phyloP scores from a whole-genome alignment of 805 yeast genomes.

The Sungouiozyma ichnusensis region DNA sequence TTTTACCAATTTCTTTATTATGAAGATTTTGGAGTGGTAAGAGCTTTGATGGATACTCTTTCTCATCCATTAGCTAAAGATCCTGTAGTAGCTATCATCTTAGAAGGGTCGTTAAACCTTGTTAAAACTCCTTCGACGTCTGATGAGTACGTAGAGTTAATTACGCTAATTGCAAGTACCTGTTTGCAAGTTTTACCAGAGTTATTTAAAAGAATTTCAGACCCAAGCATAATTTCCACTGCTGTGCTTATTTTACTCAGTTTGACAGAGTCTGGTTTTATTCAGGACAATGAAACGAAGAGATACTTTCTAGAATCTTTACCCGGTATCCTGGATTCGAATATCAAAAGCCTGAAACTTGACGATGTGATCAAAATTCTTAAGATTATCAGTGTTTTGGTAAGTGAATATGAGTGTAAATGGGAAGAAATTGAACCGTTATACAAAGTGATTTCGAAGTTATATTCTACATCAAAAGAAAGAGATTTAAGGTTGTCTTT shows the following conservation, averaged over 20 bases:
- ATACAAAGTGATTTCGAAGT: slow-evolving; percentile 42
- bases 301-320: slow-evolving; percentile 45
- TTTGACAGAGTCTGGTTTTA: slow-evolving; percentile 47
- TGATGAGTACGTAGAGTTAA: slow-evolving; percentile 38
- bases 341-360: slow-evolving; percentile 39
- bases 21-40: slow-evolving; percentile 45
- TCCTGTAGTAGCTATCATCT: slow-evolving; percentile 44
- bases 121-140: slow-evolving; percentile 33
- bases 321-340: slow-evolving; percentile 49
- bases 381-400: slow-evolving; percentile 43
- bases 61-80: slow-evolving; percentile 52
- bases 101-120: slow-evolving; percentile 44
- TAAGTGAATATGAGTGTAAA: slow-evolving; percentile 42
- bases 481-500: slow-evolving; percentile 52
- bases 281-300: slow-evolving; percentile 45
- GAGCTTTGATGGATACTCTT: slow-evolving; percentile 46
- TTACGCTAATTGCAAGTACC: slow-evolving; percentile 48
- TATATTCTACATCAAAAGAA: slow-evolving; percentile 51
- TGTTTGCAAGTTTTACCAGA: slow-evolving; percentile 43
- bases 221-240: slow-evolving; percentile 38
- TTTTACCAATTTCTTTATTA: slow-evolving; percentile 42
- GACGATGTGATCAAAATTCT: slow-evolving; percentile 48
- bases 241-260: slow-evolving; percentile 42
- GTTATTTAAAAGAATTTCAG: slow-evolving; percentile 32
- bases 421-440: slow-evolving; percentile 40